Base-by-base conservation (phyloP, 495 filamentous ascomycete genomes). In the Neurospora intermedia region DNA sequence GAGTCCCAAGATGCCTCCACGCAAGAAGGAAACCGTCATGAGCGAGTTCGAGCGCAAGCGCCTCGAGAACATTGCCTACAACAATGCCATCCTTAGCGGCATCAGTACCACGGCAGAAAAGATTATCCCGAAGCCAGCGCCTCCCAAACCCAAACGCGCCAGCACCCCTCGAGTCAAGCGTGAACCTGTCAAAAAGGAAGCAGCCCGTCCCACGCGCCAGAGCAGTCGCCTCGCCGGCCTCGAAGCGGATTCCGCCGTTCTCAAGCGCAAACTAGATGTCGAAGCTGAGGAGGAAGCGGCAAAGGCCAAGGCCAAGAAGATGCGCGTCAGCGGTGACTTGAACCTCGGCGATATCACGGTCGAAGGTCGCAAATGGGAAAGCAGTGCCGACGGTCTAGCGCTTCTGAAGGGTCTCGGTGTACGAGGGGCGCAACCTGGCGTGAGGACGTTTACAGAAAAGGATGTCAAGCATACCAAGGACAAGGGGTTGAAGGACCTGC, bases 401-500 rank as follows among this genome's bases (percentile, higher is more conserved):
- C 73, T 73, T 11, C 85, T 80, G 75, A 86, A 79, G 82, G 82
- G 72, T 76, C 86, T 80, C 13, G 74, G 73, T 6, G 86, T 81
- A 71, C 88, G 90, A 74, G 91, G 91, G 27, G 92, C 93, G 1
- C 88, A 91, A 73, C 93, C 93, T 0, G 91, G 94, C 54, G 87
- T 93, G 69, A 84, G 91, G 39, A 97, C 94, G 0, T 98, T 98
- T 78, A 90, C 86, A 16, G 84, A 87, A 1, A 89, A 91, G 2
- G 91, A 98, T 82, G 89, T 97, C 46, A 87, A 94, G 75, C 89
- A 90, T 70, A 98, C 94, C 0, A 88, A 86, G 0, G 91, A 97
- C 78, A 90, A 91, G 76, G 90, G 88, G 39, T 78, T 99, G 10
- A 92, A 91, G 81, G 87, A 87, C 0, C 75, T 98, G 73, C 87